Base-by-base conservation (phyloP, 2,329 filamentous ascomycete species). In the Coniosporium tulheliwenetii region DNA sequence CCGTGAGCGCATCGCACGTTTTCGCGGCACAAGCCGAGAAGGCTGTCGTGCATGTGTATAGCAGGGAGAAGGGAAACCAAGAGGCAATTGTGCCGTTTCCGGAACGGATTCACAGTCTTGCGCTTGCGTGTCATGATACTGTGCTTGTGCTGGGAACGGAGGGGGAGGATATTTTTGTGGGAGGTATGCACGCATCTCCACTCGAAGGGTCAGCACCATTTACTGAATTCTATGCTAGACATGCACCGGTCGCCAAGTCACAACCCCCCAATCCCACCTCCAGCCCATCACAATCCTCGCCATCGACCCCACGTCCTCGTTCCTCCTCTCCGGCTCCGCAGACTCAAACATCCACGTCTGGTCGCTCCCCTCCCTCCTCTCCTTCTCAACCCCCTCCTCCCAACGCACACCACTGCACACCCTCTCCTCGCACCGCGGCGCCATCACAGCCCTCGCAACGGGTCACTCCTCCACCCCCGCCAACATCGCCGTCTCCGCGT, bases 301-400 rank as follows among this genome's bases (percentile, higher is more conserved):
- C 32, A 70, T 79, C 19, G 75, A 79, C 52, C 73, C 78, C 9
- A 81, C 79, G 35, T 79, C 76, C 37, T 77, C 76, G 50, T 80
- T 85, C 60, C 61, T 91, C 39, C 68, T 91, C 39, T 84, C 82
- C 1, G 85, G 79, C 34, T 89, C 84, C 2, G 74, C 80, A 49
- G 91, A 98, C 64, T 83, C 86, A 39, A 93, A 85, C 57, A 72
- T 95, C 46, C 85, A 93, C 60, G 80, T 96, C 44, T 98, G 91
- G 91, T 85, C 85, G 1, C 62, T 95, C 40, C 70, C 81, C 3
- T 71, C 72, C 16, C 73, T 96, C 9, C 70, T 95, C 2, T 75
- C 75, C 4, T 78, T 79, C 52, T 63, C 66, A 3, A 58, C 59
- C 37, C 53, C 61, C 13, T 55, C 58, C 13, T 49, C 59, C n/a